Percentiles rank a stretch among this genome's conserved stretches.
Evolutionary conservation across 1,284 basidiomycete genomes (phyloP).

Genomic region (Apiotrichum mycotoxinovorans): DNA sequence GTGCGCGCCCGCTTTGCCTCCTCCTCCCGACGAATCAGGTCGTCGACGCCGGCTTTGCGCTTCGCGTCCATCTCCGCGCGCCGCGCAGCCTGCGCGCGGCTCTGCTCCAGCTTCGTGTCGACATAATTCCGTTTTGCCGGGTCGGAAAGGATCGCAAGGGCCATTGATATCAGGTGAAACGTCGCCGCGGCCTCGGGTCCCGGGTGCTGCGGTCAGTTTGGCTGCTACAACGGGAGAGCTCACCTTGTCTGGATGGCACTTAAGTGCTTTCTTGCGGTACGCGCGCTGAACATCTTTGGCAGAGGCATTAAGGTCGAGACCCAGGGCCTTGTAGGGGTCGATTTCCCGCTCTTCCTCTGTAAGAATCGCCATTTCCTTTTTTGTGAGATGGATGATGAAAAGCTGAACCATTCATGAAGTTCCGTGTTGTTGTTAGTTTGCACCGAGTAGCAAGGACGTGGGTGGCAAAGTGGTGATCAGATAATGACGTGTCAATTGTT

Average conservation of each 20-base stretch:
- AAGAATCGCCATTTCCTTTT: conserved; percentile 36
- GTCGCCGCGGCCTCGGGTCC: conserved; percentile 59
- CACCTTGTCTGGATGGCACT: conserved; percentile 83
- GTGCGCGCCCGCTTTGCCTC: conserved; percentile 64
- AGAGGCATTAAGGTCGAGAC: conserved; percentile 63
- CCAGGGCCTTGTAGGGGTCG: conserved; percentile 74
- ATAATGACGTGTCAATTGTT: background rate
- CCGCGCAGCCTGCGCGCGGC: conserved; percentile 66
- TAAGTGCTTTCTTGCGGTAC: conserved; percentile 75
- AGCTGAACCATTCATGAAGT: background rate
- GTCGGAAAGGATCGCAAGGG: conserved; percentile 80
- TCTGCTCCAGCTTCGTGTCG: conserved; percentile 71
- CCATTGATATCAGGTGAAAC: conserved; percentile 81
- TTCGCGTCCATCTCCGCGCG: conserved; percentile 74
- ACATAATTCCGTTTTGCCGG: conserved; percentile 75
- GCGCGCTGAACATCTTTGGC: conserved; percentile 80
- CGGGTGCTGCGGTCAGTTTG: conserved; percentile 17
- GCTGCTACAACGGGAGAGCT: conserved; percentile 25
- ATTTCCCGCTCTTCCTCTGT: conserved; percentile 49
- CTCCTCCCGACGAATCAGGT: conserved; percentile 76
- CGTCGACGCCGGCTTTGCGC: conserved; percentile 70
- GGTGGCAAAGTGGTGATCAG: conserved; percentile 1
- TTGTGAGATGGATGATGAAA: background rate
- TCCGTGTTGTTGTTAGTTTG: background rate
- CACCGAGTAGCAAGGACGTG: background rate